Evolutionary conservation across 345 rosid genomes (phyloP).

Genomic region (Gossypium longicalyx): DNA sequence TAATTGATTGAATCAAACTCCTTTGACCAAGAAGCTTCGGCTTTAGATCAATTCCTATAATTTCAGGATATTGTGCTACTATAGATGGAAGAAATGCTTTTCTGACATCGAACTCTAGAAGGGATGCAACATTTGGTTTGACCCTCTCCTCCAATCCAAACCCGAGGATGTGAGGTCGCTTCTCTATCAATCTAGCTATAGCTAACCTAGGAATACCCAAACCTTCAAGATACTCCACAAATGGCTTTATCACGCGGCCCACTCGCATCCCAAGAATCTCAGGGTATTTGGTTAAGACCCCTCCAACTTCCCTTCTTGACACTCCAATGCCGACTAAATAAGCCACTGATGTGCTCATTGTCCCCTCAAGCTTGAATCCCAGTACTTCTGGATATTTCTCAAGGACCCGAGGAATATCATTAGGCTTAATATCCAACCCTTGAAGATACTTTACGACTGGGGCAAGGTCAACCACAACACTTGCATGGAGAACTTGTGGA

Average conservation of each 20-base stretch:
- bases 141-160: conserved; percentile 60
- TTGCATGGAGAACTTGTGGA: conserved; percentile 82
- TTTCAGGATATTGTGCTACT: conserved; percentile 87
- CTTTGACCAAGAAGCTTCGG: conserved; percentile 58
- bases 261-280: conserved; percentile 91
- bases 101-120: conserved; percentile 58
- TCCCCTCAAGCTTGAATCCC: conserved; percentile 94
- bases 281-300: conserved; percentile 68
- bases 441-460: conserved; percentile 90
- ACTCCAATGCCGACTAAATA: conserved; percentile 86
- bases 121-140: conserved; percentile 56
- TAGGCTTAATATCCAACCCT: conserved; percentile 85
- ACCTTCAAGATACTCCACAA: conserved; percentile 71
- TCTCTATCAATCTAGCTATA: conserved; percentile 83
- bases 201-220: conserved; percentile 78
- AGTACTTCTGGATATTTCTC: conserved; percentile 85
- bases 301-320: conserved; percentile 84
- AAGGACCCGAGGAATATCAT: conserved; percentile 73
- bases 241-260: conserved; percentile 79
- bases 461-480: conserved; percentile 88
- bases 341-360: conserved; percentile 94
- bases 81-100: conserved; percentile 56
- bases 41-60: conserved; percentile 62
- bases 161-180: conserved; percentile 73
- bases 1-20: conserved; percentile 47